Base-by-base conservation (phyloP, 2,329 filamentous ascomycete genomes). In the Pseudophaeomoniella oleicola region DNA sequence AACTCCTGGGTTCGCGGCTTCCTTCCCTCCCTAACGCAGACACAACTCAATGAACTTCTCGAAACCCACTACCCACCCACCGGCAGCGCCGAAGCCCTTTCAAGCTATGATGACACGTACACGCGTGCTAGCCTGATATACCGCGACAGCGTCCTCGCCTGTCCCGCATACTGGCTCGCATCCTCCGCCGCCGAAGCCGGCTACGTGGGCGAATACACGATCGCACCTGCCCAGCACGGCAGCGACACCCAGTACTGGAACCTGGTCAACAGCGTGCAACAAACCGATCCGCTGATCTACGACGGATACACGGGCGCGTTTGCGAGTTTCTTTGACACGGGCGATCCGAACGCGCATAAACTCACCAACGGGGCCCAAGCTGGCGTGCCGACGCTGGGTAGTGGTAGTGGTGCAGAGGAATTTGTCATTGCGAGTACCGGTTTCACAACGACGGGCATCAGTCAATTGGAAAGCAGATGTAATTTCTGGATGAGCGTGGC, bases 191-290 rank as follows among this genome's bases (percentile, higher is more conserved):
- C 52, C 1, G 50, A 50, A 12, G 57, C 58, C 2, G 61, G 68
- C 2, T 78, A 68, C 56, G 27, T 77, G 15, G 66, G 68, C 2
- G 70, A 78, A 49, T 78, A 78, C 44, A 70, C 66, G 0, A 75
- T 76, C 36, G 47, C 56, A 4, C 73, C 73, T 0, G 72, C 74
- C 0, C 70, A 62, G 40, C 73, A 78, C 49, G 73, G 64, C 0
- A 67, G 62, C 39, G 74, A 78, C 49, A 69, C 66, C 4, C 60
- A 62, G 32, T 76, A 69, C 49, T 78, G 72, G 72, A 71, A 78
- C 44, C 58, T 58, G 19, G 50, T 75, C 45, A 71, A 71, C 39
- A 37, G 59, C 0, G 52, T 71, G 2, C 74, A 78, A 40, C 48
- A 63, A 38, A 57, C 62, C 0, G 62, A 77, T 41, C 59, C 64